Evolutionary conservation across 495 filamentous ascomycete genomes (phyloP).

Genomic region (Antarctomyces pellizariae): DNA sequence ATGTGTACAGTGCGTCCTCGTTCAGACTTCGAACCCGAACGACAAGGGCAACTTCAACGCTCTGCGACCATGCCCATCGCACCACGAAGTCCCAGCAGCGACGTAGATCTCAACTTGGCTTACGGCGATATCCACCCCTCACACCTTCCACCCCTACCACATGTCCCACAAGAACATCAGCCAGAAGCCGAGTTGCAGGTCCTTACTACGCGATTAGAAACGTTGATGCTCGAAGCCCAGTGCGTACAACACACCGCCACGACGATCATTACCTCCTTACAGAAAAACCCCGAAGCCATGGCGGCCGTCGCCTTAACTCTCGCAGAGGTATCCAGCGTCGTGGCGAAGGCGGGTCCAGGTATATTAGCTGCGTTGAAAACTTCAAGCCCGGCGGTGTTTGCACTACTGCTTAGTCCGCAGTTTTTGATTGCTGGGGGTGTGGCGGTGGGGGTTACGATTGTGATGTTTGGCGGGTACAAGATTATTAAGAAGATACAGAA

Average conservation of each 20-base stretch:
- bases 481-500: conserved; percentile 66
- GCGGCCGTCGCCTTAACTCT: conserved; percentile 84
- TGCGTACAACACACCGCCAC: conserved; percentile 70
- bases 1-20: no score
- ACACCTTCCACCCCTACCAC: conserved; percentile 13
- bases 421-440: conserved; percentile 84
- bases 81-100: conserved; percentile 22
- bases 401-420: conserved; percentile 68
- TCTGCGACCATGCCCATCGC: no score
- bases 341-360: conserved; percentile 64
- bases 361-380: conserved; percentile 52
- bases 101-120: conserved; percentile 71
- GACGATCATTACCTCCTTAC: conserved; percentile 62
- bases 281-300: conserved; percentile 79
- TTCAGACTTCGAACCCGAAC: no score
- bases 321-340: conserved; percentile 66
- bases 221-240: conserved; percentile 59
- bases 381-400: conserved; percentile 63
- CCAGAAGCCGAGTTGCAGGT: conserved; percentile 33
- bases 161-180: conserved; percentile 10
- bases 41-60: no score
- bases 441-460: conserved; percentile 69
- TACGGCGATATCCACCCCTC: conserved; percentile 38
- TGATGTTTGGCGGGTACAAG: conserved; percentile 90
- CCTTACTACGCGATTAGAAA: conserved; percentile 44